Percentiles rank a stretch among this genome's conserved stretches.
Evolutionary conservation across 108 stramenopile species (phyloP).

Genomic region (Stephanodiscus triporus): DNA sequence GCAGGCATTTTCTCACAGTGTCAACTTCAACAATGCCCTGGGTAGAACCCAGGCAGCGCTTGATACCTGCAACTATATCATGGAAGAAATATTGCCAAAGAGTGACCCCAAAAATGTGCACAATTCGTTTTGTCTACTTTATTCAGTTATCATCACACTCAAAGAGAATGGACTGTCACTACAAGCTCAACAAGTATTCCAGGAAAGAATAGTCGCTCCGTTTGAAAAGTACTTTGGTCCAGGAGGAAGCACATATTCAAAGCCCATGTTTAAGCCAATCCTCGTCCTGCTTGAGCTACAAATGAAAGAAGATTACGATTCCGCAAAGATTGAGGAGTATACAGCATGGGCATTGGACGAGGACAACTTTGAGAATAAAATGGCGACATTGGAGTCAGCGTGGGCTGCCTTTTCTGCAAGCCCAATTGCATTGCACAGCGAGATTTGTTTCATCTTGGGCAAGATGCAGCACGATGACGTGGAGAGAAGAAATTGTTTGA

Average conservation of each 20-base stretch:
- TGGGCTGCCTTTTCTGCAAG: conserved; percentile 37
- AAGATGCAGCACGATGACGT: conserved; percentile 25
- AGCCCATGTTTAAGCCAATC: conserved; percentile 59
- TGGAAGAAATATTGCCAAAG: conserved; percentile 58
- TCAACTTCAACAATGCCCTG: conserved; percentile 49
- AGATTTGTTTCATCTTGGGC: conserved; percentile 38
- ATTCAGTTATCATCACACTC: conserved; percentile 54
- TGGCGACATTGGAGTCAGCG: conserved; percentile 20
- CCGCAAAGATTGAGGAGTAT: conserved; percentile 51
- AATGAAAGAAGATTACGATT: conserved; percentile 28
- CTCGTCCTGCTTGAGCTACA: conserved; percentile 56
- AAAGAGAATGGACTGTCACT: conserved; percentile 57
- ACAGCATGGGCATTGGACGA: conserved; percentile 59
- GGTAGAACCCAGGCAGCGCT: conserved; percentile 53
- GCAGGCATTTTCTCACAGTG: conserved; percentile 54
- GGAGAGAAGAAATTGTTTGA: conserved; percentile 14
- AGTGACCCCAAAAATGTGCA: conserved; percentile 62
- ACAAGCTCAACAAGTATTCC: conserved; percentile 48
- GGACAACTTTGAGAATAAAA: conserved; percentile 33
- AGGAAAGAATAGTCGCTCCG: conserved; percentile 44
- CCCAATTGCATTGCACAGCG: conserved; percentile 33
- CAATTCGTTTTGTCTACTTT: conserved; percentile 58
- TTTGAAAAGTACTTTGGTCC: conserved; percentile 55
- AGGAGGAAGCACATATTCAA: conserved; percentile 50
- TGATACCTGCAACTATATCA: conserved; percentile 50